Evolutionary conservation across 441 rosid genomes (phyloP).

Genomic region (Geranium incanum): DNA sequence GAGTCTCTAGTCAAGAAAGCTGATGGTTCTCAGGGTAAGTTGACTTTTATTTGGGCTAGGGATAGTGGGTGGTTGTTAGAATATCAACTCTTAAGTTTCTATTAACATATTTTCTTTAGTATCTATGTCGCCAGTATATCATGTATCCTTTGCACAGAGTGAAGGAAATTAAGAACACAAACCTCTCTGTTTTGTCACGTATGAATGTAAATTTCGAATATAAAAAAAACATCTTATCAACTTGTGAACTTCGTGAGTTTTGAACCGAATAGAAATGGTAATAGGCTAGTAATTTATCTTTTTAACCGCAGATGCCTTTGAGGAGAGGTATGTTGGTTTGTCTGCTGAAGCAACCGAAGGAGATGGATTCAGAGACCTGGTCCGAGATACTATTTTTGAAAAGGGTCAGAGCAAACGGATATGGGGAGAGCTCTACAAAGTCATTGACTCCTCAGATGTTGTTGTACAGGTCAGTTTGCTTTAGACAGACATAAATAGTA

Average conservation of each 20-base stretch:
- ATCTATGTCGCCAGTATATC: background rate
- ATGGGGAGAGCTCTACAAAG: conserved; percentile 99
- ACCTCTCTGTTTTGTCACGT: background rate
- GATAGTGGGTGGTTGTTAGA: background rate
- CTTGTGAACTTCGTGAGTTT: background rate
- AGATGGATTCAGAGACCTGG: conserved; percentile 81
- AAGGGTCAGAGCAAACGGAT: conserved; percentile 96
- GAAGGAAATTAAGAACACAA: background rate
- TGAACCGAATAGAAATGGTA: background rate
- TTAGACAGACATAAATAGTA: background rate
- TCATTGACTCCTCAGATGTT: conserved; percentile 90
- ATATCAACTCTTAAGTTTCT: background rate
- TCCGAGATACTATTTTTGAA: conserved; percentile 92
- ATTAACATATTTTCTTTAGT: background rate
- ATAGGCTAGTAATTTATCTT: conserved; percentile 3
- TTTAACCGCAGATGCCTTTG: conserved; percentile 51
- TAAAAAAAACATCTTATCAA: background rate
- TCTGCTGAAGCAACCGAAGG: conserved; percentile 49
- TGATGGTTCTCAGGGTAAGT: conserved; percentile 69
- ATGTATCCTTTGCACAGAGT: background rate
- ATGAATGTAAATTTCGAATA: background rate
- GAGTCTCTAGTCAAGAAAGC: conserved; percentile 71
- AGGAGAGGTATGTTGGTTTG: conserved; percentile 39
- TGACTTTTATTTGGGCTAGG: background rate
- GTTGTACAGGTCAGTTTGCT: conserved; percentile 63